Evolutionary conservation across 192 early-diverging fungal genomes (phyloP).

Genomic region (Tieghemiomyces parasiticus): DNA sequence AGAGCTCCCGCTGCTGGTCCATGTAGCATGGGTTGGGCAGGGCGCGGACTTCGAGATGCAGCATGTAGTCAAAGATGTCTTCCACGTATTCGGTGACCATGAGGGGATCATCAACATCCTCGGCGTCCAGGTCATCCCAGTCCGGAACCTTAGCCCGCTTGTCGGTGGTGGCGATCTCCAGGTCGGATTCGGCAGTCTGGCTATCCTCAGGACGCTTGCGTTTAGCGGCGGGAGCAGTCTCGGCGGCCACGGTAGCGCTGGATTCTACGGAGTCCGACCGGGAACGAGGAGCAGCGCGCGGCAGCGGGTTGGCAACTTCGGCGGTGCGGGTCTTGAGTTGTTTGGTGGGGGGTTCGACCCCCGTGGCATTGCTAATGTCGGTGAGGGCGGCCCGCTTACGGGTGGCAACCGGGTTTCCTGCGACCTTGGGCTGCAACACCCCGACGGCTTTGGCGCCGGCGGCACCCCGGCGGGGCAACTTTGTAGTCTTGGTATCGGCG

Average conservation of each 20-base stretch:
- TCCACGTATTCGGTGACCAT: slow-evolving; percentile 87
- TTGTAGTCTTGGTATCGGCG: neutral
- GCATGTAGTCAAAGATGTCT: slow-evolving; percentile 88
- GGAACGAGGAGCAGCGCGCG: neutral
- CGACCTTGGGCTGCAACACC: neutral
- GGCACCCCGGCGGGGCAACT: no score
- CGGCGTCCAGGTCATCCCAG: slow-evolving; percentile 68
- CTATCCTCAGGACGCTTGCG: neutral
- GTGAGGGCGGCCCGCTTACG: slow-evolving; percentile 13
- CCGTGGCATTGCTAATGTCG: no score
- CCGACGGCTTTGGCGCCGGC: neutral
- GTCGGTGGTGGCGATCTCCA: neutral
- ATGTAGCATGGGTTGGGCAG: slow-evolving; percentile 77
- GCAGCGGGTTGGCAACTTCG: no score
- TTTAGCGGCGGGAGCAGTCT: neutral
- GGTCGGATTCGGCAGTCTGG: neutral
- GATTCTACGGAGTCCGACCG: neutral
- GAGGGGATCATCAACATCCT: slow-evolving; percentile 66
- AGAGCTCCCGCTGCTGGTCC: slow-evolving; percentile 65
- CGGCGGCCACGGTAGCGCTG: neutral
- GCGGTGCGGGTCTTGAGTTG: no score
- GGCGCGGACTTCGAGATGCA: slow-evolving; percentile 49
- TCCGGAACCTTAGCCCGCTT: slow-evolving; percentile 17
- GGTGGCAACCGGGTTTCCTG: neutral
- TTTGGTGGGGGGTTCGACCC: no score